phyloP scores from a whole-genome alignment of 2,329 filamentous ascomycete genomes.

The Aspergillus nomiae region DNA sequence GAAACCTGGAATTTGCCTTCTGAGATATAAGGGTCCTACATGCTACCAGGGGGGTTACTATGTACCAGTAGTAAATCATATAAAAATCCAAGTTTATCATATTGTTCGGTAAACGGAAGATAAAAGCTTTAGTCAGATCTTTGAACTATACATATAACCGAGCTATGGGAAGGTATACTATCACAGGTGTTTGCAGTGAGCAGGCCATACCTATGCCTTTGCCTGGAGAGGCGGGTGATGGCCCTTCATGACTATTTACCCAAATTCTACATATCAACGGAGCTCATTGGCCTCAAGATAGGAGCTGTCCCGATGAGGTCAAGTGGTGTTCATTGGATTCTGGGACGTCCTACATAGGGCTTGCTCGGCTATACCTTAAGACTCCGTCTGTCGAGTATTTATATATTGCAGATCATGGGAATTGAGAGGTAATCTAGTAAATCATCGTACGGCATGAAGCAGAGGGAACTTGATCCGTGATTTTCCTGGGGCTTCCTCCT shows the following conservation, averaged over 20 bases:
- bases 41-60: no score
- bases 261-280: not conserved
- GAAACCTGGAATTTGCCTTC: no score
- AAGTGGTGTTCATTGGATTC: not conserved
- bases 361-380: not conserved
- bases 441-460: not conserved
- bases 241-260: not conserved
- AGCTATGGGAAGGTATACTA: no score
- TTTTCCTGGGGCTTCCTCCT: no score
- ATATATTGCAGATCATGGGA: not conserved
- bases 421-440: not conserved
- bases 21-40: no score
- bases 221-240: not conserved
- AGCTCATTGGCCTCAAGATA: not conserved
- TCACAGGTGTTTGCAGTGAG: not conserved
- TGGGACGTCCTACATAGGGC: not conserved
- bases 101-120: not conserved
- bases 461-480: no score
- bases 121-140: not conserved
- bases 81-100: not conserved
- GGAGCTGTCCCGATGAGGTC: not conserved
- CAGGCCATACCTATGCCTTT: not conserved
- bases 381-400: not conserved
- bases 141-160: no score
- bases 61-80: not conserved